A percentile compares a stretch with the other conserved stretches of the same genome.
These are phyloP conservation scores for Emmonsia crescens DNA, from an alignment of 2,329 filamentous ascomycete species.

Conservation along the genomic window DNA sequence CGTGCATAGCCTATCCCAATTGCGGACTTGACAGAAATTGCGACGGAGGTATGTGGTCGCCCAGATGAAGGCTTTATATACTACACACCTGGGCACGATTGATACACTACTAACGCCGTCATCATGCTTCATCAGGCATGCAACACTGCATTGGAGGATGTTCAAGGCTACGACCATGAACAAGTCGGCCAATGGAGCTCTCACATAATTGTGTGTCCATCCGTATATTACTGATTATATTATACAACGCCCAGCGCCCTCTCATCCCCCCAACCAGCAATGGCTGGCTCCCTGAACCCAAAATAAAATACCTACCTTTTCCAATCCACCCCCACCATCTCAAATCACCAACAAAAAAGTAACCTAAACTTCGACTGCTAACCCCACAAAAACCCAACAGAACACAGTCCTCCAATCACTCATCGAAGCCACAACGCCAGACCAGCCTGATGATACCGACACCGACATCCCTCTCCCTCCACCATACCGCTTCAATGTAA, in stretches of 20 bases:
- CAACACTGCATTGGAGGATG: conserved; percentile 60
- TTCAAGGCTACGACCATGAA: conserved; percentile 75
- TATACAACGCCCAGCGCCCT: neutral
- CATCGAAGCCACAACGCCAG: conserved; percentile 31
- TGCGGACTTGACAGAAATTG: conserved; percentile 73
- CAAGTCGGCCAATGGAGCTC: conserved; percentile 85
- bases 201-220: conserved; percentile 66
- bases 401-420: conserved; percentile 32
- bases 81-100: neutral
- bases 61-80: neutral
- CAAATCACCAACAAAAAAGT: neutral
- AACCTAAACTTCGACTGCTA: neutral
- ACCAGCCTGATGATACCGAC: conserved; percentile 23
- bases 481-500: conserved; percentile 91
- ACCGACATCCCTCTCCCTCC: conserved; percentile 29
- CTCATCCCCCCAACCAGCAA: neutral
- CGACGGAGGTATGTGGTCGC: conserved; percentile 56
- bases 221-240: neutral
- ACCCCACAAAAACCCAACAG: conserved; percentile 15
- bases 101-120: conserved; percentile 8
- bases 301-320: no score
- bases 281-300: neutral
- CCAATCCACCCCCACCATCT: neutral
- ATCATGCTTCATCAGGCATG: conserved; percentile 54
- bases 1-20: conserved; percentile 57